Base-by-base conservation (phyloP, 306 rosid genomes). In the Luffa acutangula region DNA sequence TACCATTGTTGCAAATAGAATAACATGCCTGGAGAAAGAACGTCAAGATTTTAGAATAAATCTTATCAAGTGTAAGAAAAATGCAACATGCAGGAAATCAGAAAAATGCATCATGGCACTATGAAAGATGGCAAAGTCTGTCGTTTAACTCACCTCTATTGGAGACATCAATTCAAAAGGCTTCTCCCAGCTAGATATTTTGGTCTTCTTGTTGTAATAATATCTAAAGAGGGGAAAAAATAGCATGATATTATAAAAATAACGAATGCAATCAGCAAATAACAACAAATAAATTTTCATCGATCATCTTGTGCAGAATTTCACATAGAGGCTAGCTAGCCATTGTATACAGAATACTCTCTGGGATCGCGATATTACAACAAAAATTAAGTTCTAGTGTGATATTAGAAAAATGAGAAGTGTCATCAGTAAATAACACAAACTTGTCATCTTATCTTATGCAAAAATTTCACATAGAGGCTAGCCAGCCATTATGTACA, bases 121-220 rank as follows among this genome's bases (percentile, higher is more conserved):
- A 5, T 53, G 37, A 81, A 34, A 49, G 79, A 72, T 77, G 87
- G 69, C n/a, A 58, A 80, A 75, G 80, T 46, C 77, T 86, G 76
- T 25, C 58, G 54, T 37, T 75, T 76, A 86, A 89, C 96, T 90
- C 93, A 89, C 98, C 94, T 94, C 98, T 80, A 85, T 81, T 71
- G 90, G 90, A 13, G 98, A 88, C 97, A 94, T 89, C 92, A 94
- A 84, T 82, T 90, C 97, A 5, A 88, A 81, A 80, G 96, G 98
- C 91, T 92, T 94, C 89, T 90, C 97, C 98, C 97, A 94, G 80
- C 91, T 89, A 76, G 98, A 94, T 87, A 89, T 54, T 82, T 84
- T 87, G 66, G 94, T 88, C 87, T 82, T 92, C 90, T 88, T 85
- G 88, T 94, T 94, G 87, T 89, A 92, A 82, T 90, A 94, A 84